Percentiles rank a stretch among this genome's conserved stretches.
Conservation (phyloP, 306 rosid species). For the Herpetospermum pedunculosum region DNA sequence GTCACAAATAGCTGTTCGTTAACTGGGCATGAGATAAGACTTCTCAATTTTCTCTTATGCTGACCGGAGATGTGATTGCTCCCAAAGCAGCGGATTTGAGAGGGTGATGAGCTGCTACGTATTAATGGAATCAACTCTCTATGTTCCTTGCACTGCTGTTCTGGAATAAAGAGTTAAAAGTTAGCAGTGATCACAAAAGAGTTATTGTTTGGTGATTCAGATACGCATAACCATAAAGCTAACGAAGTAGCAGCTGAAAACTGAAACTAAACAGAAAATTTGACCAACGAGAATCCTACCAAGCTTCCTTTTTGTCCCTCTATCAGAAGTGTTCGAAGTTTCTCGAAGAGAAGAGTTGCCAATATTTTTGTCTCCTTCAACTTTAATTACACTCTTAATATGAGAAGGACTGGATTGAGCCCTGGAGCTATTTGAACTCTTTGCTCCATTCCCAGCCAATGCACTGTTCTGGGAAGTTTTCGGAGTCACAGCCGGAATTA, state of each 20-base stretch:
- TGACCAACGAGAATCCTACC: constrained; percentile 33
- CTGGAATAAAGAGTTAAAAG: constrained; percentile 33
- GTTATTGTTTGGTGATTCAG: neutral
- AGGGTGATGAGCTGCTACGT: constrained; percentile 29
- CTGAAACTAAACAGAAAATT: constrained; percentile 2
- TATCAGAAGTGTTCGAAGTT: constrained; percentile 34
- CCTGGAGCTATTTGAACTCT: constrained; percentile 24
- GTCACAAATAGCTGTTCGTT: constrained; percentile 81
- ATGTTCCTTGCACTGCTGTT: constrained; percentile 52
- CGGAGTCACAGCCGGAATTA: constrained; percentile 53
- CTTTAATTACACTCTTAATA: constrained; percentile 20
- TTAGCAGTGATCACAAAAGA: constrained; percentile 10
- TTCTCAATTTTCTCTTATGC: constrained; percentile 87
- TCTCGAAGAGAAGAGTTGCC: constrained; percentile 33
- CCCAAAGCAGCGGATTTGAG: constrained; percentile 33
- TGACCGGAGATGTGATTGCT: constrained; percentile 72
- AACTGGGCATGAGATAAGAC: constrained; percentile 66
- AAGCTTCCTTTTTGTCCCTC: constrained; percentile 58
- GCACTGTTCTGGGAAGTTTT: constrained; percentile 27
- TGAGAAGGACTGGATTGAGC: constrained; percentile 28
- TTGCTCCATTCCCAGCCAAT: constrained; percentile 24
- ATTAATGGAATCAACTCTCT: constrained; percentile 45
- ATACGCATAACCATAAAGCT: neutral
- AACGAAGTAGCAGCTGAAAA: neutral
- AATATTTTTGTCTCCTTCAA: constrained; percentile 29